Evolutionary conservation across 1,284 basidiomycete genomes (phyloP), one percentile per base, ranked within the genome.

Genomic region (Singerocomus rubriflavus): DNA sequence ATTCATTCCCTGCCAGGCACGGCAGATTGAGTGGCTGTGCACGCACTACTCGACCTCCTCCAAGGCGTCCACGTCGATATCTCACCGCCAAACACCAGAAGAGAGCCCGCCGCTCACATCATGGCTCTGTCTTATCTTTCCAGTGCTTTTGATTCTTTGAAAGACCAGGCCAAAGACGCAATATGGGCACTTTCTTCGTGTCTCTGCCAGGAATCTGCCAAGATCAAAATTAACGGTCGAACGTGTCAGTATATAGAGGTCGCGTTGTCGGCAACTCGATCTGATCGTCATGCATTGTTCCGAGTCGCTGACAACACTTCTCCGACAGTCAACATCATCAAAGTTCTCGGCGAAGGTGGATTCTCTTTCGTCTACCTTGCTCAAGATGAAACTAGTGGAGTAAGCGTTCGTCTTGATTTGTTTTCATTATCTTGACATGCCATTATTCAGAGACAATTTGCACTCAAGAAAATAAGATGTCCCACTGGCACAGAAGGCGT

Each of bases 351-450:
- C 39, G 94, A 98, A 71, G 94, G 94, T 36, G 94, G 91, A 2
- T 97, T 97, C 76, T 93, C 91, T 13, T 97, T 95, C 66, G 94
- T 98, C 16, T 94, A 94, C 68, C 79, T 94, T 32, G 90, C 89
- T n/a, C 85, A 89, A 61, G 92, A 95, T 67, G 88, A 91, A 61
- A 75, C 80, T 53, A 90, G 86, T 61, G 88, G 86, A 39, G 87
- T 90, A 60, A 60, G 81, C 72, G 13, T 32, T 54, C 29, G 17
- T 34, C 29, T 34, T 1, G 10, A 12, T 10, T 6, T 8, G 2
- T 35, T 17, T 14, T 42, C 21, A 30, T 30, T 32, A 1, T 50
- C 27, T 36, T 51, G 35, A 53, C 48, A 21, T 25, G 30, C 25
- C 26, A 14, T 45, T 47, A 11, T 39, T 26, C 71, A 92, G 79